Conservation (phyloP, 176 grass and related monocot species). For the Pharus latifolius region DNA sequence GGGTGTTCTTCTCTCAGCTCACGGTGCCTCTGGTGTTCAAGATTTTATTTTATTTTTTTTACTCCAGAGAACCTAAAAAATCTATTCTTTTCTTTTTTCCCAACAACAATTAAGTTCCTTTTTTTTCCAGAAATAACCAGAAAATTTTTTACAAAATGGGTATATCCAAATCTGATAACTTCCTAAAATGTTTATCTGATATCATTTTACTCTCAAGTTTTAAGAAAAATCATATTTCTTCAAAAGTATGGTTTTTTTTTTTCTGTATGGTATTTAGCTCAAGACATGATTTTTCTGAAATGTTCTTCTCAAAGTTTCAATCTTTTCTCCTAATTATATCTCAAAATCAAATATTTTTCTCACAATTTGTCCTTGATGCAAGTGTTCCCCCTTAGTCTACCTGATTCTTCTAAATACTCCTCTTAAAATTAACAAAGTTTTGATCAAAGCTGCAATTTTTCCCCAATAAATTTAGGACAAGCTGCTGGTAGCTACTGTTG, state of each 20-base stretch:
- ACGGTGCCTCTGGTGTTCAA: too few relatives aligned
- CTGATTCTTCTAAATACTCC: not conserved
- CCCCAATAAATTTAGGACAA: conserved; percentile 10
- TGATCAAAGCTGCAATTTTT: not conserved
- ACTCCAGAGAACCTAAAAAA: too few relatives aligned
- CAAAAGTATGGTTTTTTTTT: not conserved
- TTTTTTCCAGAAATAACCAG: not conserved
- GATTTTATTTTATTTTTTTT: too few relatives aligned
- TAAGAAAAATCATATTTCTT: not conserved
- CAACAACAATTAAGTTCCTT: not conserved
- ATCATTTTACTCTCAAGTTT: not conserved
- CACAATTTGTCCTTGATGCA: not conserved
- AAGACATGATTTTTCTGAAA: not conserved
- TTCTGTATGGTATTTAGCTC: not conserved
- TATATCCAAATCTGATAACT: not conserved
- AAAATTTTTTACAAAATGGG: not conserved
- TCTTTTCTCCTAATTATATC: not conserved
- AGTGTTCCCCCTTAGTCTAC: not conserved
- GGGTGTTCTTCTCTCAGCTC: too few relatives aligned
- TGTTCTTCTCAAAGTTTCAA: not conserved
- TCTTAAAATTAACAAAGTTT: not conserved
- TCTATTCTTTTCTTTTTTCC: too few relatives aligned
- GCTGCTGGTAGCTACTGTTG: not conserved
- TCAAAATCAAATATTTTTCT: not conserved
- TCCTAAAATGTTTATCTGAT: not conserved